A percentile compares a stretch with the other conserved stretches of the same genome.
Evolutionary conservation across 1,284 basidiomycete species (phyloP).

Genomic region (Uromyces viciae-fabae): DNA sequence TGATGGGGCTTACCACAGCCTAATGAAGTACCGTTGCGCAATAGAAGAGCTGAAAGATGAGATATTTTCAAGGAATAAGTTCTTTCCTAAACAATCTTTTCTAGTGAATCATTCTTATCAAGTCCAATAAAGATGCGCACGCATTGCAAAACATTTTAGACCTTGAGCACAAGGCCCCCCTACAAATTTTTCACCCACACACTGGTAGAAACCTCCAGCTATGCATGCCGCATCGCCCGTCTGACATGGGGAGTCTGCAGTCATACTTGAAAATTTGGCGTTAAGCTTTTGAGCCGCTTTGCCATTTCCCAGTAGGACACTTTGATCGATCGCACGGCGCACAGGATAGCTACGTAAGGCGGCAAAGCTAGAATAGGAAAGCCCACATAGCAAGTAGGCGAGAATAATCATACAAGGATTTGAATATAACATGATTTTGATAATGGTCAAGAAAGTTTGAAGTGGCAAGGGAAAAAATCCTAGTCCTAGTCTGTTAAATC

Average conservation of each 20-base stretch:
- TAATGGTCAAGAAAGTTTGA: too few relatives aligned
- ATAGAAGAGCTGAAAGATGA: conserved; percentile 28
- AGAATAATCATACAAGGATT: not conserved
- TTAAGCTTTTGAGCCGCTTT: conserved; percentile 38
- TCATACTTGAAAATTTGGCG: conserved; percentile 37
- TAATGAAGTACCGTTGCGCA: conserved; percentile 29
- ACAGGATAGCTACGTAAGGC: conserved; percentile 15
- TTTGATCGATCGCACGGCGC: conserved; percentile 26
- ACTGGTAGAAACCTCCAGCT: conserved; percentile 35
- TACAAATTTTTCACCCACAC: conserved; percentile 39
- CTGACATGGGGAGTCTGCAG: conserved; percentile 17
- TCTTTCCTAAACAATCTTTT: not conserved
- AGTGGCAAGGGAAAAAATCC: too few relatives aligned
- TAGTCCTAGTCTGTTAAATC: too few relatives aligned
- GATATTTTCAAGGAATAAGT: too few relatives aligned
- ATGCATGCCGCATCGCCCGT: conserved; percentile 37
- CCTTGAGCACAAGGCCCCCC: conserved; percentile 18
- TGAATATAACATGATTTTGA: too few relatives aligned
- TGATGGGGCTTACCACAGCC: conserved; percentile 21
- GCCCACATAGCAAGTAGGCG: not conserved
- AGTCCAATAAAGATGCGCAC: too few relatives aligned
- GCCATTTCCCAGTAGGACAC: conserved; percentile 30
- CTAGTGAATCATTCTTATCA: too few relatives aligned
- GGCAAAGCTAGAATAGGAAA: not conserved
- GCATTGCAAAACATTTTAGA: conserved; percentile 34